A percentile compares a stretch with the other conserved stretches of the same genome.
phyloP scores from a whole-genome alignment of 768 basidiomycete genomes.

The Lactarius sp. region DNA sequence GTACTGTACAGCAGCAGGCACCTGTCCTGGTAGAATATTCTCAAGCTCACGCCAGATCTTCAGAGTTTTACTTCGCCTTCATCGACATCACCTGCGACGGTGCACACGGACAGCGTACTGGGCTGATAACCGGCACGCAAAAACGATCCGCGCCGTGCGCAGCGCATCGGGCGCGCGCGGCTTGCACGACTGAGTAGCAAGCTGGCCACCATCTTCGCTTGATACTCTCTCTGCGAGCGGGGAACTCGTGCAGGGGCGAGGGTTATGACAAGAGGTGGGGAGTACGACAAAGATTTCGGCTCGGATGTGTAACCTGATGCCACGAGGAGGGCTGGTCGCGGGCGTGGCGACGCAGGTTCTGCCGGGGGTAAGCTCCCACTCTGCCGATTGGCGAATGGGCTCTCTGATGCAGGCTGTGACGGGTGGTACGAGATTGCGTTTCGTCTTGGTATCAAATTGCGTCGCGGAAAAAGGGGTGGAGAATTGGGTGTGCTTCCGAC shows the following conservation, averaged over 20 bases:
- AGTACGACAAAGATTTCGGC: background rate
- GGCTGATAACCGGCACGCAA: slow-evolving; percentile 20
- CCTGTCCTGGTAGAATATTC: slow-evolving; percentile 17
- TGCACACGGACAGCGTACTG: slow-evolving; percentile 19
- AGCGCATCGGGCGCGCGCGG: slow-evolving; percentile 24
- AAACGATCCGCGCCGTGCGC: slow-evolving; percentile 11
- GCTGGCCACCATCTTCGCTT: slow-evolving; percentile 24
- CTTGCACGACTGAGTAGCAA: slow-evolving; percentile 21
- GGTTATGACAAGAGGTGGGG: slow-evolving; percentile 15
- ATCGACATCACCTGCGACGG: background rate
- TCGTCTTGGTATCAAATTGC: slow-evolving; percentile 11
- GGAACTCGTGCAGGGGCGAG: slow-evolving; percentile 18
- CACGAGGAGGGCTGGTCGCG: slow-evolving; percentile 15
- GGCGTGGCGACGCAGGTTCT: slow-evolving; percentile 8
- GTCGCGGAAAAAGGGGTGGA: slow-evolving; percentile 9
- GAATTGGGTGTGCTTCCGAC: background rate
- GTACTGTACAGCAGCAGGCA: slow-evolving; percentile 16
- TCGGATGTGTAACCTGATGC: slow-evolving; percentile 9
- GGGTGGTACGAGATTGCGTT: slow-evolving; percentile 22
- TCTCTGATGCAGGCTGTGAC: slow-evolving; percentile 8
- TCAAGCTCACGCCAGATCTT: slow-evolving; percentile 3
- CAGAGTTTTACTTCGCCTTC: background rate
- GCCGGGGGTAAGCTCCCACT: background rate
- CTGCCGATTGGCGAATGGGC: background rate
- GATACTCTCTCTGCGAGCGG: slow-evolving; percentile 20